Percentiles rank a stretch among this genome's conserved stretches.
phyloP scores from a whole-genome alignment of 495 filamentous ascomycete genomes.

The Penicillium longicatenatum region DNA sequence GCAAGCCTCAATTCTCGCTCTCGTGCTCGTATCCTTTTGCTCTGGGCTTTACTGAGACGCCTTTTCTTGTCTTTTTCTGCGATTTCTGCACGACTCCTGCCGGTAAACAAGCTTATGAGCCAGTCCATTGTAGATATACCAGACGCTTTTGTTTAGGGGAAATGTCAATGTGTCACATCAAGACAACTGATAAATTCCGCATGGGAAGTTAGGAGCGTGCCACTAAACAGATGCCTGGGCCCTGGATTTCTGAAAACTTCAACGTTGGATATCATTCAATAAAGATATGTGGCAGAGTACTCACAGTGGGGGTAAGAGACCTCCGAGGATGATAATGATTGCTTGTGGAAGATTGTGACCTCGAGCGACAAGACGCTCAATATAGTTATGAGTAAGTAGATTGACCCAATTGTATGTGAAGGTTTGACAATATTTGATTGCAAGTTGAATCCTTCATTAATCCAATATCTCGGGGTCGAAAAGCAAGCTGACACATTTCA shows the following conservation, averaged over 20 bases:
- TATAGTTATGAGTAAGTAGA: background rate
- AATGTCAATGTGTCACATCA: too few relatives aligned
- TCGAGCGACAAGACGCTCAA: background rate
- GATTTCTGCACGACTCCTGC: background rate
- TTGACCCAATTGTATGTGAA: background rate
- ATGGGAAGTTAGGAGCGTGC: background rate
- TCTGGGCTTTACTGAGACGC: background rate
- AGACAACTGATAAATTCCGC: background rate
- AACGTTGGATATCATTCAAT: background rate
- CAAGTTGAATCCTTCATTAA: too few relatives aligned
- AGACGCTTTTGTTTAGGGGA: too few relatives aligned
- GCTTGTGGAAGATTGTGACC: background rate
- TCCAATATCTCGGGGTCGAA: too few relatives aligned
- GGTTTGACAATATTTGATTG: background rate
- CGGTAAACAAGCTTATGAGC: background rate
- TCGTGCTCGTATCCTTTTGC: background rate
- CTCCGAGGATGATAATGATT: background rate
- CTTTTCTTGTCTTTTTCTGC: background rate
- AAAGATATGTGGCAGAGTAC: background rate
- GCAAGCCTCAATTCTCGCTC: conserved; percentile 3
- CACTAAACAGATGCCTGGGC: background rate
- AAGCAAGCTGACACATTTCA: background rate
- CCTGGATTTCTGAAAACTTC: background rate
- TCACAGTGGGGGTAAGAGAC: background rate
- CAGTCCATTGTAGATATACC: background rate